A percentile compares a stretch with the other conserved stretches of the same genome.
These are phyloP conservation scores for Fimicolochytrium jonesii DNA, from an alignment of 192 early-diverging fungal species.

Conservation along the genomic window DNA sequence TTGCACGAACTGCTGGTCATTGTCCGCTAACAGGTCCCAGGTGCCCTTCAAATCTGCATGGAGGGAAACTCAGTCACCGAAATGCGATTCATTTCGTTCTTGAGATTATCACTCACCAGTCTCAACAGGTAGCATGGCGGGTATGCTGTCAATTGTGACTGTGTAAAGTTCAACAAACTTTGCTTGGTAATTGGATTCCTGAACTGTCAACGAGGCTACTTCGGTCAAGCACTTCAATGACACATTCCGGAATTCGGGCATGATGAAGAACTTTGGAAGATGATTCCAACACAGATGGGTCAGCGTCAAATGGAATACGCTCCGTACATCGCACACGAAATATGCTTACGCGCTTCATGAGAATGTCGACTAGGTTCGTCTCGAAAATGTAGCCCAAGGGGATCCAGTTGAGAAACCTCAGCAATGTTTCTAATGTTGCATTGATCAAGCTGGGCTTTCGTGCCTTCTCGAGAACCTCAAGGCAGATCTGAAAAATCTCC, in stretches of 20 bases:
- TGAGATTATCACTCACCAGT: too few relatives aligned
- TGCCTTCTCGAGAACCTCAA: conserved; percentile 89
- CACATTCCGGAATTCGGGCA: conserved; percentile 84
- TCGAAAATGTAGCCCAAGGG: conserved; percentile 98
- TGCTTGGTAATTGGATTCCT: conserved; percentile 72
- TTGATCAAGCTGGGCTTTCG: conserved; percentile 82
- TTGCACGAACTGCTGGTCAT: conserved; percentile 95
- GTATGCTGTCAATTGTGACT: conserved; percentile 68
- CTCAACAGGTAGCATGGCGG: conserved; percentile 62
- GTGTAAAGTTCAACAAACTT: conserved; percentile 84
- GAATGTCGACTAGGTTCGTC: conserved; percentile 79
- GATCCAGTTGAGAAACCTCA: conserved; percentile 97
- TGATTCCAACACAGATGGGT: too few relatives aligned
- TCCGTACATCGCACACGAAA: too few relatives aligned
- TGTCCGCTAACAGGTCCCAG: conserved; percentile 79
- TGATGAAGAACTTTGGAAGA: conserved; percentile 90
- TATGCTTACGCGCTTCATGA: too few relatives aligned
- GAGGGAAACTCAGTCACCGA: too few relatives aligned
- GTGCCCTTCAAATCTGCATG: conserved; percentile 32
- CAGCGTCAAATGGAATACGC: too few relatives aligned
- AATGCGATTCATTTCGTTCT: too few relatives aligned
- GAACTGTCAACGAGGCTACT: conserved; percentile 78
- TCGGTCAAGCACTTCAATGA: conserved; percentile 97
- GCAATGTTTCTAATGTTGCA: conserved; percentile 90
- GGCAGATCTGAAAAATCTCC: conserved; percentile 92